These are phyloP conservation scores for Trypanosomatidae sp. DNA, from an alignment of 208 protist species.

Conservation along the genomic window DNA sequence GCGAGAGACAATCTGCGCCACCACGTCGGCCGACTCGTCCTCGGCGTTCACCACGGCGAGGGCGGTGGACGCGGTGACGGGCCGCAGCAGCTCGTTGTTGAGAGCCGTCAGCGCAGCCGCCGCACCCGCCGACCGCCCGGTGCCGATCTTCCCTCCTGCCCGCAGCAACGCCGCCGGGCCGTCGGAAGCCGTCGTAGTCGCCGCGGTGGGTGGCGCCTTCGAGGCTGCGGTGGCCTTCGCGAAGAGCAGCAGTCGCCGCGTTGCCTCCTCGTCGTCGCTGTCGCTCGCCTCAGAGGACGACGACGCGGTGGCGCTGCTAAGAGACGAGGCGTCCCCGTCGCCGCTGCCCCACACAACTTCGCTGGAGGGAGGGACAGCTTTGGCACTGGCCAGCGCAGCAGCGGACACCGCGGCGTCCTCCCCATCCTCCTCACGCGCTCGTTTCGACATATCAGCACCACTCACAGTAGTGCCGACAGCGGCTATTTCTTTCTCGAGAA, in stretches of 20 bases:
- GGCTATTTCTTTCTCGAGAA: no score
- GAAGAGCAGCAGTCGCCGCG: constrained; percentile 46
- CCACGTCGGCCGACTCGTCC: constrained; percentile 67
- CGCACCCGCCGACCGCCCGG: constrained; percentile 2
- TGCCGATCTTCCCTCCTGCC: background rate
- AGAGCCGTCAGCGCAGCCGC: constrained; percentile 37
- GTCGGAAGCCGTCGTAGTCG: background rate
- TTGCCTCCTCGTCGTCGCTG: constrained; percentile 31
- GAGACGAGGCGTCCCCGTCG: constrained; percentile 2
- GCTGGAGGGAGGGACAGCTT: no score
- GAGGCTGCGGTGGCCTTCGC: constrained; percentile 36
- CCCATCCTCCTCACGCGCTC: no score
- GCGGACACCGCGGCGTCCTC: no score
- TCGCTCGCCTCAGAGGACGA: constrained; percentile 17
- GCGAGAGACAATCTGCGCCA: constrained; percentile 33
- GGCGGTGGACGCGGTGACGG: constrained; percentile 52
- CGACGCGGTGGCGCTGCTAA: constrained; percentile 9
- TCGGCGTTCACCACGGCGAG: constrained; percentile 71
- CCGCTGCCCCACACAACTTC: no score
- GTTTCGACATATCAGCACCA: no score
- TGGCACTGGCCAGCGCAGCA: no score
- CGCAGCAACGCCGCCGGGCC: constrained; percentile 9
- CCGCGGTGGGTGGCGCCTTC: background rate
- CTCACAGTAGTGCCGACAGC: no score
- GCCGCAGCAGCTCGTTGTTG: constrained; percentile 48